Evolutionary conservation across 306 rosid species (phyloP).

Genomic region (Vigna reflexopilosa): DNA sequence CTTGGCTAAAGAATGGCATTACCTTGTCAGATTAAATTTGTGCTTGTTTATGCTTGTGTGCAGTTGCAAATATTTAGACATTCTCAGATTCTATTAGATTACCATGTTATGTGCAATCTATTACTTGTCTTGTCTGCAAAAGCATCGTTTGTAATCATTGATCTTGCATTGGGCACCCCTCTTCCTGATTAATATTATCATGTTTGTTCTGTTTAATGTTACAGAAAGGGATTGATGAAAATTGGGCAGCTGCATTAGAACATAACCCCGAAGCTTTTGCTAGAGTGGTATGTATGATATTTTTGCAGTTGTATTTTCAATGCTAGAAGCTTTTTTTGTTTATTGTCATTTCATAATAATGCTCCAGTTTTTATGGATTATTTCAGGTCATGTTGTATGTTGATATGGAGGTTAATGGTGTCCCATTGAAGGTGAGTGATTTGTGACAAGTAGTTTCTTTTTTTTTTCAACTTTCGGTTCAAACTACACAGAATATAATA

Average conservation of each 20-base stretch:
- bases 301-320: slow-evolving; percentile 17
- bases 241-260: slow-evolving; percentile 98
- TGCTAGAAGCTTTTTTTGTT: not conserved
- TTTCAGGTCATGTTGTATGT: slow-evolving; percentile 94
- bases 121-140: slow-evolving; percentile 29
- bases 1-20: not conserved
- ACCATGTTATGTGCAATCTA: not conserved
- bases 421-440: slow-evolving; percentile 82
- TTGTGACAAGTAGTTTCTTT: slow-evolving; percentile 26
- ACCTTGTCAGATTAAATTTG: slow-evolving; percentile 28
- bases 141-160: not conserved
- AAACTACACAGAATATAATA: slow-evolving; percentile 4
- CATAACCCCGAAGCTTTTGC: slow-evolving; percentile 98
- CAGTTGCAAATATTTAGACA: slow-evolving; percentile 25
- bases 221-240: slow-evolving; percentile 98
- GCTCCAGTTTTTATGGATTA: slow-evolving; percentile 27
- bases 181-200: not conserved
- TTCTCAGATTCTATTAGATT: slow-evolving; percentile 17
- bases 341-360: not conserved
- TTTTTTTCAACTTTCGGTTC: slow-evolving; percentile 37
- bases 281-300: slow-evolving; percentile 77
- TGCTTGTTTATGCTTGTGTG: slow-evolving; percentile 14
- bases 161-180: not conserved
- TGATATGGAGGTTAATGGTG: slow-evolving; percentile 98
- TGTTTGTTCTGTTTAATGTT: slow-evolving; percentile 36